These are phyloP conservation scores for Tetracladium maxilliforme DNA, from an alignment of 2,329 filamentous ascomycete species.

Conservation along the genomic window DNA sequence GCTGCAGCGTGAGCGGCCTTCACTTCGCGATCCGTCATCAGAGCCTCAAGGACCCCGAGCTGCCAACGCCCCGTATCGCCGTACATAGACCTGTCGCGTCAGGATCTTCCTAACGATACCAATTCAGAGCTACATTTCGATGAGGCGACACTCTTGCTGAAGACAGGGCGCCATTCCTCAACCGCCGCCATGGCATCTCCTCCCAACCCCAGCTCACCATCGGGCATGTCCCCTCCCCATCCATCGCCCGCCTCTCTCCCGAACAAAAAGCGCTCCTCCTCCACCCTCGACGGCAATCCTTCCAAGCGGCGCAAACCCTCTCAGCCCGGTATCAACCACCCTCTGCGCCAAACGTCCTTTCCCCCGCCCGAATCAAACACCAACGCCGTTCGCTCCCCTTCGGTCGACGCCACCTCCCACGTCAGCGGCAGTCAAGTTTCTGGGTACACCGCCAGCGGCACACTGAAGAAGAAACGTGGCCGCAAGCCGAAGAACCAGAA, in stretches of 20 bases:
- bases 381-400: constrained; percentile 46
- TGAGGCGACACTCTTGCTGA: too few relatives aligned
- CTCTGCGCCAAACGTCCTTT: constrained; percentile 69
- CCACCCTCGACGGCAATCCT: constrained; percentile 31
- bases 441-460: too few relatives aligned
- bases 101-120: too few relatives aligned
- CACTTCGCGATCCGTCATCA: too few relatives aligned
- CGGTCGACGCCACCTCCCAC: constrained; percentile 42
- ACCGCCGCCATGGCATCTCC: constrained; percentile 9
- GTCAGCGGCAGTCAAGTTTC: constrained; percentile 48
- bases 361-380: constrained; percentile 31
- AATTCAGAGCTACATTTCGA: too few relatives aligned
- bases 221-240: constrained; percentile 41
- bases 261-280: constrained; percentile 47
- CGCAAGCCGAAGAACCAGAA: constrained; percentile 41
- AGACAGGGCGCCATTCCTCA: constrained; percentile 11
- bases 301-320: constrained; percentile 61
- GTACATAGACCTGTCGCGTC: too few relatives aligned
- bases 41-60: too few relatives aligned
- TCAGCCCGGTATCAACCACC: constrained; percentile 44
- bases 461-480: constrained; percentile 42
- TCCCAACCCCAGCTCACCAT: constrained; percentile 43
- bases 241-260: constrained; percentile 34
- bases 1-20: too few relatives aligned
- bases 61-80: too few relatives aligned